Evolutionary conservation across 2,329 filamentous ascomycete genomes (phyloP), one percentile per base, ranked within the genome.

Genomic region (Pyrenophora teres): DNA sequence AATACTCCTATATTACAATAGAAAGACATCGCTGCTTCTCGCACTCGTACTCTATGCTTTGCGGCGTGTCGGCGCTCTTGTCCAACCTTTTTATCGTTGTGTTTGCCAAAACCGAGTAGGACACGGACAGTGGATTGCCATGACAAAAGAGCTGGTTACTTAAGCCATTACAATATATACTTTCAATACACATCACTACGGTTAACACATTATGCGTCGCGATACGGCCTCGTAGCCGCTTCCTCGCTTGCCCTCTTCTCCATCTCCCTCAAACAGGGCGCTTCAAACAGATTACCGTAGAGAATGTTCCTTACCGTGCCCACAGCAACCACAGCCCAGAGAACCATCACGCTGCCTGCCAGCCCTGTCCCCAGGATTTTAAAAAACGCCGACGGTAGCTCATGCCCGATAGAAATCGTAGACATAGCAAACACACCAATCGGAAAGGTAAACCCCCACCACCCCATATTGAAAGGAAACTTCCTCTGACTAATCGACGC

Each of bases 401-500:
- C 80, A 25, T 75, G 67, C 0, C 77, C 81, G 23, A 82, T 70
- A 12, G 70, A 70, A 4, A 75, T 73, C 0, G 79, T 81, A 13
- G 69, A 74, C 64, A 67, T 63, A 0, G 64, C 54, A 27, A 63
- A 67, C 2, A 84, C 82, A 1, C 83, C 83, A 12, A 83, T 60
- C 0, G 82, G 83, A 59, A 85, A 85, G 0, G 78, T 83, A 49
- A 84, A 84, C 1, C 81, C 80, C 82, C 81, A 85, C 82, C 82
- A 83, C 5, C 83, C 83, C 69, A 85, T 81, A 61, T 86, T 85
- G 68, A 85, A 85, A 0, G 82, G 80, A 57, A 84, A 82, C 38
- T 63, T 68, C 39, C 64, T 70, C 25, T 72, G 66, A 19, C 67
- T 68, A 48, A 83, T 76, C 25, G 76, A 77, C 2, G 78, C 76